phyloP scores from a whole-genome alignment of 108 stramenopile species.

The Nitzschia putrida region DNA sequence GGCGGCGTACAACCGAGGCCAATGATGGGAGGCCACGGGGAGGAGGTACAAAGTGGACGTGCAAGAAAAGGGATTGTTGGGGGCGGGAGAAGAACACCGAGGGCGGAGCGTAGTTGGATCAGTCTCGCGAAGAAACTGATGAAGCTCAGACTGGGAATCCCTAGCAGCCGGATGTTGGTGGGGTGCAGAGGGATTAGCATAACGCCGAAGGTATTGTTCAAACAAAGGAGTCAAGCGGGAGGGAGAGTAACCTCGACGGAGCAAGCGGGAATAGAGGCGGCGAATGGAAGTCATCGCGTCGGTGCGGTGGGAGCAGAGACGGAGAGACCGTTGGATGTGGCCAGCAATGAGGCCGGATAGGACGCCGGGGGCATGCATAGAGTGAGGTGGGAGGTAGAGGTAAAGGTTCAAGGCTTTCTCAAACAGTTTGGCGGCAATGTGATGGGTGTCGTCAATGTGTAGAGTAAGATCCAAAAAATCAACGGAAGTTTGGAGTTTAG shows the following conservation, averaged over 20 bases:
- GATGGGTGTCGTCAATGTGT: not conserved
- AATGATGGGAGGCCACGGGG: too few relatives aligned
- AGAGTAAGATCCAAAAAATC: not conserved
- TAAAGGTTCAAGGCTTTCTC: conserved; percentile 8
- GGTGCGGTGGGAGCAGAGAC: not conserved
- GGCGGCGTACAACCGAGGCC: too few relatives aligned
- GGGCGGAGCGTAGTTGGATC: too few relatives aligned
- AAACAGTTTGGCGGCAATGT: not conserved
- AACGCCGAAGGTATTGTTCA: too few relatives aligned
- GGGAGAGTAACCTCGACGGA: not conserved
- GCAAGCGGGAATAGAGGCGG: not conserved
- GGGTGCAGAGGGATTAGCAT: too few relatives aligned
- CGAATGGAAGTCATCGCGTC: not conserved
- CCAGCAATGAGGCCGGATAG: not conserved
- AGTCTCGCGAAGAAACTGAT: too few relatives aligned
- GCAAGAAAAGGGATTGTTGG: too few relatives aligned
- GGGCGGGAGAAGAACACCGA: too few relatives aligned
- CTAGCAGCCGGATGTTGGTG: too few relatives aligned
- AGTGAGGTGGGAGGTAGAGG: conserved; percentile 10
- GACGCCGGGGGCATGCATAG: not conserved
- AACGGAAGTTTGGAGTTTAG: not conserved
- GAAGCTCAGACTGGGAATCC: too few relatives aligned
- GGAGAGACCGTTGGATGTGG: not conserved
- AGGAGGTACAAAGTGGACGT: too few relatives aligned
- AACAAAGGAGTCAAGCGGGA: too few relatives aligned